These are phyloP conservation scores for Takashimella tepidaria DNA, from an alignment of 1,284 basidiomycete genomes.

Conservation along the genomic window DNA sequence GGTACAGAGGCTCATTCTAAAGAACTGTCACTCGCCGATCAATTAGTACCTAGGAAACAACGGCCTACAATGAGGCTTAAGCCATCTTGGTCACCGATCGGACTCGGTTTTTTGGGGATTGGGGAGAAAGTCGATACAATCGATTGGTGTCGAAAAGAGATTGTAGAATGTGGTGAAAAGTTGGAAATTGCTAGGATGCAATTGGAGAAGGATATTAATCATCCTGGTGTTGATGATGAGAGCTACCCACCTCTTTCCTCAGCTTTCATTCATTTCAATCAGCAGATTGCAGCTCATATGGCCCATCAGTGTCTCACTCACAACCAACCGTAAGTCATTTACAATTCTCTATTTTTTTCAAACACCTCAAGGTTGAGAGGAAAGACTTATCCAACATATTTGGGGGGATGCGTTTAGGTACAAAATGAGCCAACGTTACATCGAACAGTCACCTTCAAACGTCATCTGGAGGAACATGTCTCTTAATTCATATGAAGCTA, in stretches of 20 bases:
- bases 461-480: constrained; percentile 62
- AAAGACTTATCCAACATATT: no score
- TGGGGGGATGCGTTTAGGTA: constrained; percentile 24
- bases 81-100: constrained; percentile 57
- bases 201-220: constrained; percentile 48
- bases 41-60: constrained; percentile 61
- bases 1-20: background rate
- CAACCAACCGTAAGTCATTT: constrained; percentile 55
- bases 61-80: constrained; percentile 75
- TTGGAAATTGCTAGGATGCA: constrained; percentile 43
- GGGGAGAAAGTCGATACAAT: constrained; percentile 82
- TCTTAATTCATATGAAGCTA: constrained; percentile 83
- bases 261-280: constrained; percentile 89
- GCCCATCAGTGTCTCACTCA: constrained; percentile 67
- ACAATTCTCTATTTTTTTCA: background rate
- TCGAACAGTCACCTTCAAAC: constrained; percentile 65
- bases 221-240: constrained; percentile 36
- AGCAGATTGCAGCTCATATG: constrained; percentile 88
- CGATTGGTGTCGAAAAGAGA: constrained; percentile 63
- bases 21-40: constrained; percentile 45
- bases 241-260: constrained; percentile 64
- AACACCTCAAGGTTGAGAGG: no score
- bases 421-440: constrained; percentile 60
- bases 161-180: constrained; percentile 28
- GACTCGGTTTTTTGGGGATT: constrained; percentile 58